These are phyloP conservation scores for Fusarium acutatum DNA, from an alignment of 2,329 filamentous ascomycete genomes.

Conservation along the genomic window DNA sequence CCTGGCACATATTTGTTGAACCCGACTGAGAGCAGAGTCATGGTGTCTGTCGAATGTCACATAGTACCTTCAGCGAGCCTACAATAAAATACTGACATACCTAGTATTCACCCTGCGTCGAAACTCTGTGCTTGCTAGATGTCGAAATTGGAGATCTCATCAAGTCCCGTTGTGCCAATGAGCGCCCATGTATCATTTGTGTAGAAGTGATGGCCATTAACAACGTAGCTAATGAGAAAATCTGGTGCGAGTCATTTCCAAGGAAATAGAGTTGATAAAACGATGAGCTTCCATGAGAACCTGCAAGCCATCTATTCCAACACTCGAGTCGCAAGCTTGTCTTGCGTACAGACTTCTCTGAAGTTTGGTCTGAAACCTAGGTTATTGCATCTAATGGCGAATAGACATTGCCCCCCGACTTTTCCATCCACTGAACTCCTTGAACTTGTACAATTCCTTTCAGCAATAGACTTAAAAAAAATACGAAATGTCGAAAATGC, in stretches of 20 bases:
- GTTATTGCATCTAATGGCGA: not conserved
- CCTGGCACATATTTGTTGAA: not conserved
- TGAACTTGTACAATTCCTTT: not conserved
- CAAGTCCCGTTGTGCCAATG: not conserved
- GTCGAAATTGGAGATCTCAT: not conserved
- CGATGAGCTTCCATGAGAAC: not conserved
- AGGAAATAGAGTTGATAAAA: not conserved
- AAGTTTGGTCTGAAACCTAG: not conserved
- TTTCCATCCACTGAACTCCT: not conserved
- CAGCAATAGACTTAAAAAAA: not conserved
- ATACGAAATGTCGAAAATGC: not conserved
- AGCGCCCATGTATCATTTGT: not conserved
- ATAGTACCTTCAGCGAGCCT: not conserved
- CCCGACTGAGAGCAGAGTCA: not conserved
- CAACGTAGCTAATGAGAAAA: not conserved
- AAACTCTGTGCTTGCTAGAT: not conserved
- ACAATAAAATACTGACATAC: not conserved
- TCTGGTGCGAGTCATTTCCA: not conserved
- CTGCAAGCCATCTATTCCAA: too few relatives aligned
- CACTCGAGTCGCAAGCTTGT: not conserved
- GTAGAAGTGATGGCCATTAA: not conserved
- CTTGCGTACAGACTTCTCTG: not conserved
- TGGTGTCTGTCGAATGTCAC: not conserved
- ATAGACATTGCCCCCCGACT: not conserved
- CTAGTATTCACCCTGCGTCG: rapidly evolving